Evolutionary conservation across 176 grass and related monocot genomes (phyloP).

Genomic region (Alopecurus myosuroides): DNA sequence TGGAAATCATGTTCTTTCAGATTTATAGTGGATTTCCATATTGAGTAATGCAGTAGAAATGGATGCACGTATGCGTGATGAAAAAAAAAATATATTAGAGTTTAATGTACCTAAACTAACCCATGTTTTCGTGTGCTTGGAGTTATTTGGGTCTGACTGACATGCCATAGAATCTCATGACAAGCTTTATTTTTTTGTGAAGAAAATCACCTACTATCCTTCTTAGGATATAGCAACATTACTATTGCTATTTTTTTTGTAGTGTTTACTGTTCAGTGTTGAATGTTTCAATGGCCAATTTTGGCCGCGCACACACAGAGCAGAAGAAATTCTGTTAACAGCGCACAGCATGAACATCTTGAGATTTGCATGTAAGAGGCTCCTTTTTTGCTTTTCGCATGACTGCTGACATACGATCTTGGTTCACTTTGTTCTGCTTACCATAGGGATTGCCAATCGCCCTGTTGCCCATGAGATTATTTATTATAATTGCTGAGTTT

Average conservation of each 20-base stretch:
- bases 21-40: background rate
- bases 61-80: background rate
- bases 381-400: background rate
- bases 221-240: background rate
- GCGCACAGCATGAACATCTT: background rate
- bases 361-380: background rate
- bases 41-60: constrained; percentile 6
- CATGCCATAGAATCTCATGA: background rate
- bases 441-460: background rate
- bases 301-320: background rate
- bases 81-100: background rate
- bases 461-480: background rate
- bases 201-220: background rate
- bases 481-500: background rate
- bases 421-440: background rate
- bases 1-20: background rate
- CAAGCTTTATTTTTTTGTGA: background rate
- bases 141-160: background rate
- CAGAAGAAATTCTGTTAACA: background rate
- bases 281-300: background rate
- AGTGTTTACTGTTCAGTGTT: background rate
- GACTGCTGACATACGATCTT: background rate
- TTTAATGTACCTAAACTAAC: background rate
- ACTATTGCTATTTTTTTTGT: background rate
- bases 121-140: background rate